A percentile compares a stretch with the other conserved stretches of the same genome.
Evolutionary conservation across 768 basidiomycete genomes (phyloP).

Genomic region (Cubamyces sp.): DNA sequence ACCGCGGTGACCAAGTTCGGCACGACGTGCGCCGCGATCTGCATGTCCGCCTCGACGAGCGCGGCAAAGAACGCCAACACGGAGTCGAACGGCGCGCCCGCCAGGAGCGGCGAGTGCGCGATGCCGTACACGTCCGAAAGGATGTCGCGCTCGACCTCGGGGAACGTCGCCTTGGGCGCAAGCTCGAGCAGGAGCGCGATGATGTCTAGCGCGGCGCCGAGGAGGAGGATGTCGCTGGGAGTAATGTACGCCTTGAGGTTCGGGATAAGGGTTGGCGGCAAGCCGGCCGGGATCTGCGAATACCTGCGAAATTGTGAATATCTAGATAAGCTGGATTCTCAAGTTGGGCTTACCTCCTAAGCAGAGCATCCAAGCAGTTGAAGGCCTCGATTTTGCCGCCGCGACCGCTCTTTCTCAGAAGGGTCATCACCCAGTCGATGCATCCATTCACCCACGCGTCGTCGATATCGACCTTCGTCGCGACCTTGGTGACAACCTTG

Average conservation of each 20-base stretch:
- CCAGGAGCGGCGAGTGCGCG: slow-evolving; percentile 77
- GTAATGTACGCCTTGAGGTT: slow-evolving; percentile 80
- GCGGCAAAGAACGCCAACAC: slow-evolving; percentile 82
- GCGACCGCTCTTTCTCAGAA: slow-evolving; percentile 81
- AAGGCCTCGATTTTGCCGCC: slow-evolving; percentile 82
- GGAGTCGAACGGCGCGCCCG: slow-evolving; percentile 78
- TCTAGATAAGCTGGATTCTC: background rate
- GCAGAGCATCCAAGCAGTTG: slow-evolving; percentile 69
- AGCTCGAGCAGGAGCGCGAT: slow-evolving; percentile 71
- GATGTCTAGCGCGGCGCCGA: slow-evolving; percentile 71
- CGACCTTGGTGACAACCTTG: slow-evolving; percentile 83
- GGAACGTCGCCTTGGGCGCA: slow-evolving; percentile 70
- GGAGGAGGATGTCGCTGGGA: slow-evolving; percentile 74
- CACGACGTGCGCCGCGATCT: slow-evolving; percentile 82
- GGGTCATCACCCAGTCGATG: slow-evolving; percentile 72
- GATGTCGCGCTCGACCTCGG: slow-evolving; percentile 72
- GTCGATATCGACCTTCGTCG: slow-evolving; percentile 67
- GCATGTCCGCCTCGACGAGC: slow-evolving; percentile 80
- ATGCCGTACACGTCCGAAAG: slow-evolving; percentile 69
- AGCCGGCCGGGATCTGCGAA: slow-evolving; percentile 54
- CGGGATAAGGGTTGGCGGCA: slow-evolving; percentile 65
- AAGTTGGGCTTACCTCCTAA: slow-evolving; percentile 56
- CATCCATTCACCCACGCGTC: slow-evolving; percentile 84
- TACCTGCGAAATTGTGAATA: slow-evolving; percentile 48
- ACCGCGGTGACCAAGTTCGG: slow-evolving; percentile 70